Evolutionary conservation across 129 eudicot genomes (phyloP), one percentile per base, ranked within the genome.

Genomic region (Mikania micrantha): DNA sequence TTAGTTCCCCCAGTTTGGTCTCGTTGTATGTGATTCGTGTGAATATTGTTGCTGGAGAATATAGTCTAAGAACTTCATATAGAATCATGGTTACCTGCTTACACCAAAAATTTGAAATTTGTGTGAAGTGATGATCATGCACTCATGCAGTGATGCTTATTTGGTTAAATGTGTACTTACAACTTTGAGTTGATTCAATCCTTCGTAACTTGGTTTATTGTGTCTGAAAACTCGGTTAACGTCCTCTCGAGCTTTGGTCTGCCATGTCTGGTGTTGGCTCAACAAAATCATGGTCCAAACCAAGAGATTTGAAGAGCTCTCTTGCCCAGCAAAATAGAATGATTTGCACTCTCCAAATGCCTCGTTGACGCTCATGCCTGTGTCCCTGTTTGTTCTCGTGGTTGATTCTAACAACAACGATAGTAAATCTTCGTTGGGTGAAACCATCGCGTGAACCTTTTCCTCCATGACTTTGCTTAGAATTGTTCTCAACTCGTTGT

Each of bases 271-370:
- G 71, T 89, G 74, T 25, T 71, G 77, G 81, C 90, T 83, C 67
- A 89, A 74, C 70, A 89, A 32, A 22, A 89, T 40, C 87, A 89
- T 81, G 12, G 96, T 81, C 96, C 96, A 85, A 7, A 73, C 76
- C 47, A 89, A 70, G 25, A 85, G 69, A 77, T 78, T 78, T 0
- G 93, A 76, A 0, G 90, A 83, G 58, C 84, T 83, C 40, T 89
- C 96, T 69, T 89, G 96, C 19, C 96, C 93, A 0, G 93, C 87
- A 25, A 85, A 81, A 67, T 85, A 89, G 36, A 88, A 85, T 27
- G 86, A 60, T 72, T 88, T 88, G 81, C 93, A 88, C 61, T 88
- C 96, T 36, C 68, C 89, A 28, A 88, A 78, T 8, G 77, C 83
- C 34, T 85, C 96, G 2, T 77, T 84, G 4, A 53, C 69, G 19